A percentile compares a stretch with the other conserved stretches of the same genome.
Evolutionary conservation across 1,139 yeast genomes (phyloP).

Genomic region (Yamadazyma pseudoaaseri): DNA sequence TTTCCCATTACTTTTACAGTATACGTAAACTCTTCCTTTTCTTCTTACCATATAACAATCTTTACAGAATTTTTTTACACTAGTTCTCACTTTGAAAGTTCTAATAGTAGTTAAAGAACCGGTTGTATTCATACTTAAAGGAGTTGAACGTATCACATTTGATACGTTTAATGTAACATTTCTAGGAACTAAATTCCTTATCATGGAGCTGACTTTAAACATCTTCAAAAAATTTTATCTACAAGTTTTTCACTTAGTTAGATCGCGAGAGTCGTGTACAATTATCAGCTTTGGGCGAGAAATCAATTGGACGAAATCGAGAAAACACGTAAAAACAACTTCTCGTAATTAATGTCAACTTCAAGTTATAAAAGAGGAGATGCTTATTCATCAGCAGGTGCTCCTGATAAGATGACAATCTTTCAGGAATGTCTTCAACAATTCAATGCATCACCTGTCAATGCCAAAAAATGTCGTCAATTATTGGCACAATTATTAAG

Average conservation of each 20-base stretch:
- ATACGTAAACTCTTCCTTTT: conserved; percentile 90
- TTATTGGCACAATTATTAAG: conserved; percentile 72
- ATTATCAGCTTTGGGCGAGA: background rate
- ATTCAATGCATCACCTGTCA: conserved; percentile 89
- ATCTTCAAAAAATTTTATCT: conserved; percentile 5
- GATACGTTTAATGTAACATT: background rate
- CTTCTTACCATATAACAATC: conserved; percentile 93
- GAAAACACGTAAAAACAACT: conserved; percentile 2
- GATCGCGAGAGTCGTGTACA: conserved; percentile 1
- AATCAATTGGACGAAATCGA: conserved; percentile 2
- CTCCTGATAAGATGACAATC: conserved; percentile 95
- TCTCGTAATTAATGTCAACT: conserved; percentile 39
- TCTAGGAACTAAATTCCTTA: conserved; percentile 7
- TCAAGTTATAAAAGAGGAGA: conserved; percentile 87
- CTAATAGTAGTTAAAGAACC: conserved; percentile 17
- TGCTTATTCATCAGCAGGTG: conserved; percentile 51
- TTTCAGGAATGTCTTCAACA: conserved; percentile 94
- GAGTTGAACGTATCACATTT: background rate
- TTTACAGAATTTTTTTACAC: conserved; percentile 88
- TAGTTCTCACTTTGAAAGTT: conserved; percentile 53
- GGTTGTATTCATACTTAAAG: background rate
- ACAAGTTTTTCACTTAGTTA: background rate
- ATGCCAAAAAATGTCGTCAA: conserved; percentile 81
- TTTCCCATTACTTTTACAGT: conserved; percentile 88
- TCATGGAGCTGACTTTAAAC: conserved; percentile 11